phyloP scores from a whole-genome alignment of 2,329 filamentous ascomycete genomes.

The Phialophora chinensis region DNA sequence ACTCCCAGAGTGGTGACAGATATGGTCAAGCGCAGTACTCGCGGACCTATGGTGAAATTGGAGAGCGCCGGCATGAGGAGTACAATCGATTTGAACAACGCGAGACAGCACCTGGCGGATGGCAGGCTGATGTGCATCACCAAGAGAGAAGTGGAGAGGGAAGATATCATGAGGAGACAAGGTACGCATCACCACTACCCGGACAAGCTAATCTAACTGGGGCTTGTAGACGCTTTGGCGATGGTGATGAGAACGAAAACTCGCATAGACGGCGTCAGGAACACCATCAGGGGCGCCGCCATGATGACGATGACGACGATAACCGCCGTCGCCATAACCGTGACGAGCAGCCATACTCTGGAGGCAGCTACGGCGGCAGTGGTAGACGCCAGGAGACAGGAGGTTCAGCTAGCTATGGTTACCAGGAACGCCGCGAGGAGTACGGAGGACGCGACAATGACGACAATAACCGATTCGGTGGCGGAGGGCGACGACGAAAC shows the following conservation, averaged over 20 bases:
- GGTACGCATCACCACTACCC: conserved; percentile 19
- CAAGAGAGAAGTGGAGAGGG: conserved; percentile 31
- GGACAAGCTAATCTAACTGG: conserved; percentile 10
- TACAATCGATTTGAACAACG: conserved; percentile 38
- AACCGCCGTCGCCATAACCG: conserved; percentile 20
- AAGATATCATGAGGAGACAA: conserved; percentile 32
- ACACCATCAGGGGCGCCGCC: conserved; percentile 27
- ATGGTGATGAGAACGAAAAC: conserved; percentile 27
- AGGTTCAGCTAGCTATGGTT: conserved; percentile 11
- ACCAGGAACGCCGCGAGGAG: conserved; percentile 24
- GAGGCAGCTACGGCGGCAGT: conserved; percentile 18
- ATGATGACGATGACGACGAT: conserved; percentile 25
- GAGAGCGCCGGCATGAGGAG: conserved; percentile 30
- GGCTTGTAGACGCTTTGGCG: conserved; percentile 29
- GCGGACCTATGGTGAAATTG: conserved; percentile 32
- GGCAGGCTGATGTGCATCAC: conserved; percentile 30
- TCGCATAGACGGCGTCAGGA: conserved; percentile 35
- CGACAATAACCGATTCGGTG: conserved; percentile 5
- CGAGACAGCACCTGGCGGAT: conserved; percentile 23
- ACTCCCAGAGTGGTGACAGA: conserved; percentile 33
- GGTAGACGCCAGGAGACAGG: conserved; percentile 14
- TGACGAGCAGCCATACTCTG: neutral
- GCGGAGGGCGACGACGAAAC: conserved; percentile 11
- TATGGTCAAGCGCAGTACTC: conserved; percentile 52
- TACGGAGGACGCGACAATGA: conserved; percentile 32